Base-by-base conservation (phyloP, 148 eudicot genomes). In the Silene latifolia region DNA sequence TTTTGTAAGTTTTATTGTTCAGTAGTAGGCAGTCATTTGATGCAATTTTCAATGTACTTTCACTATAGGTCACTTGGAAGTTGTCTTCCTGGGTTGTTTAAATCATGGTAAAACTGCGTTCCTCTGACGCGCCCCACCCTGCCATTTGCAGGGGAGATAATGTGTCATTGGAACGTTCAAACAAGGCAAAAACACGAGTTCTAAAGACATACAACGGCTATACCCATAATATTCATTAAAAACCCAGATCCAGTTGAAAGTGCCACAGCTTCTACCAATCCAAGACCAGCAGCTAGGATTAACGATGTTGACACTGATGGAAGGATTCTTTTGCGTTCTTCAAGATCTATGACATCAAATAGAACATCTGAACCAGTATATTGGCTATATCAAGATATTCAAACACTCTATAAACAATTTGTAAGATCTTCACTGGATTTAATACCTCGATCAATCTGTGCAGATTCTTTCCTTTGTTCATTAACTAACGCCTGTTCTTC, bases 231-330 rank as follows among this genome's bases (percentile, higher is more conserved):
- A 81, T 86, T 85, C 91, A 93, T 81, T 69, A 93, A 83, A 77
- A 77, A 85, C 32, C 95, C 92, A 25, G 95, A 88, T 80, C 97
- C 97, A 75, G 82, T 32, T 72, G 82, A 87, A 68, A 94, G 96
- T 72, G 93, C 93, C 76, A 91, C 82, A 71, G 97, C 91, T 89
- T 94, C 96, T 23, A 80, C 83, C 65, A 94, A 47, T 76, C 98
- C 98, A 69, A 94, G 84, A 71, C 83, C 88, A 35, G 86, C 86
- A 80, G 98, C 97, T 61, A 93, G 82, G 29, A 82, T 77, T 80
- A 94, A 76, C 74, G 98, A 84, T 59, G 94, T 85, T 14, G 97
- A 94, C 20, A 94, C 91, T 20, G 98, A 91, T 60, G 98, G 93
- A 76, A 91, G 89, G 77, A 80, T 64, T 59, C 62, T 84, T 81